Conservation (phyloP, 208 protist genomes). For the Vickermania ingenoplastis region DNA sequence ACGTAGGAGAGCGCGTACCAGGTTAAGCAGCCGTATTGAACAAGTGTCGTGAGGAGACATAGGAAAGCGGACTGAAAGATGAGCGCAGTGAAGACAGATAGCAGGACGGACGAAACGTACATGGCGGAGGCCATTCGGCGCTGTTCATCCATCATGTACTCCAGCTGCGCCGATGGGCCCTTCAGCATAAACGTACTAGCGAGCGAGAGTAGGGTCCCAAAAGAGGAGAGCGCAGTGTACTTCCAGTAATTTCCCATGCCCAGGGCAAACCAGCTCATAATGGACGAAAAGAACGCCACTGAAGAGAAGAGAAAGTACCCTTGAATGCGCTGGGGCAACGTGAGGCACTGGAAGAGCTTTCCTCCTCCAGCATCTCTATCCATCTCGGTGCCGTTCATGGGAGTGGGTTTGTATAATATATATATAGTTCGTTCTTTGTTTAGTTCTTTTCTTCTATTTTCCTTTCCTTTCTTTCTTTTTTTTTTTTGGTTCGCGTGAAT, state of each 20-base stretch:
- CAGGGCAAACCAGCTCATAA: conserved; percentile 81
- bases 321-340: conserved; percentile 70
- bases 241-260: conserved; percentile 73
- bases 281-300: conserved; percentile 57
- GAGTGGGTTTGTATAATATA: no score
- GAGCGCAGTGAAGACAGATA: conserved; percentile 63
- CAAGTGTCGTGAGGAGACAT: conserved; percentile 53
- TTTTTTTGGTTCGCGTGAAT: no score
- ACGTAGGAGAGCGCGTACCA: conserved; percentile 91
- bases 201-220: conserved; percentile 77
- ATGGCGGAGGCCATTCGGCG: conserved; percentile 44
- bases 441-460: no score
- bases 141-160: conserved; percentile 87
- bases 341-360: conserved; percentile 58
- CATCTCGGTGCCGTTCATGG: no score
- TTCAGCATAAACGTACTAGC: conserved; percentile 74
- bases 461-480: no score
- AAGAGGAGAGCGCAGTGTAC: conserved; percentile 64
- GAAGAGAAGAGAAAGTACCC: conserved; percentile 74
- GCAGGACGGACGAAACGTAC: conserved; percentile 64
- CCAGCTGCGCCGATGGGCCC: conserved; percentile 72
- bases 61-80: conserved; percentile 48
- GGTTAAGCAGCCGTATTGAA: conserved; percentile 72
- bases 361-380: conserved; percentile 8
- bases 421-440: no score